These are phyloP conservation scores for Ramularia collo-cygni DNA, from an alignment of 2,329 filamentous ascomycete species.

Conservation along the genomic window DNA sequence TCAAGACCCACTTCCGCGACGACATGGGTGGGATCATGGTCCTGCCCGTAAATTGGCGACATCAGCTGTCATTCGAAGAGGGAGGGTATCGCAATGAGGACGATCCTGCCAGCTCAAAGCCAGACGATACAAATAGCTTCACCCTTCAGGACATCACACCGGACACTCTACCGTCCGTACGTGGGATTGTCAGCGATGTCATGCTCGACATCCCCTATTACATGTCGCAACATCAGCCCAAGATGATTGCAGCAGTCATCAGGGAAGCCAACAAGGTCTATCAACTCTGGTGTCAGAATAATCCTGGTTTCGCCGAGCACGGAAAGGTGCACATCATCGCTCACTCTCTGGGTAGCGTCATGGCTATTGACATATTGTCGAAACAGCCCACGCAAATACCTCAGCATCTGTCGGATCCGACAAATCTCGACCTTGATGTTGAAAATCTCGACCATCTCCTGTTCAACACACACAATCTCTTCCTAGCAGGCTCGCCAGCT, in stretches of 20 bases:
- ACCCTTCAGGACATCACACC: slow-evolving; percentile 85
- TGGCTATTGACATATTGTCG: slow-evolving; percentile 87
- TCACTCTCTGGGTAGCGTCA: slow-evolving; percentile 88
- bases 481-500: slow-evolving; percentile 81
- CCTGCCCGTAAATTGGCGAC: slow-evolving; percentile 89
- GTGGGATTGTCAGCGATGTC: slow-evolving; percentile 89
- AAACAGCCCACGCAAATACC: slow-evolving; percentile 73
- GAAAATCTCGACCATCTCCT: slow-evolving; percentile 57
- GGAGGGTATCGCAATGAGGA: slow-evolving; percentile 50
- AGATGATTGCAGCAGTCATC: slow-evolving; percentile 86
- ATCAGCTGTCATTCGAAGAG: slow-evolving; percentile 80
- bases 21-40: slow-evolving; percentile 90
- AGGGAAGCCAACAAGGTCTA: slow-evolving; percentile 94
- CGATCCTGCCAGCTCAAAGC: slow-evolving; percentile 39
- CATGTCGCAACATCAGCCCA: slow-evolving; percentile 89
- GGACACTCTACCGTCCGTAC: slow-evolving; percentile 78
- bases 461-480: slow-evolving; percentile 85
- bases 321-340: slow-evolving; percentile 88
- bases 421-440: slow-evolving; percentile 18
- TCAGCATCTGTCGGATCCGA: slow-evolving; percentile 29
- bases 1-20: slow-evolving; percentile 68
- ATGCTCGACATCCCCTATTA: slow-evolving; percentile 99
- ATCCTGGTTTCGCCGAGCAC: slow-evolving; percentile 68
- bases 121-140: slow-evolving; percentile 45
- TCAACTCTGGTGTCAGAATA: slow-evolving; percentile 87